Evolutionary conservation across 1,284 basidiomycete genomes (phyloP).

Genomic region (Marasmius tenuissimus): DNA sequence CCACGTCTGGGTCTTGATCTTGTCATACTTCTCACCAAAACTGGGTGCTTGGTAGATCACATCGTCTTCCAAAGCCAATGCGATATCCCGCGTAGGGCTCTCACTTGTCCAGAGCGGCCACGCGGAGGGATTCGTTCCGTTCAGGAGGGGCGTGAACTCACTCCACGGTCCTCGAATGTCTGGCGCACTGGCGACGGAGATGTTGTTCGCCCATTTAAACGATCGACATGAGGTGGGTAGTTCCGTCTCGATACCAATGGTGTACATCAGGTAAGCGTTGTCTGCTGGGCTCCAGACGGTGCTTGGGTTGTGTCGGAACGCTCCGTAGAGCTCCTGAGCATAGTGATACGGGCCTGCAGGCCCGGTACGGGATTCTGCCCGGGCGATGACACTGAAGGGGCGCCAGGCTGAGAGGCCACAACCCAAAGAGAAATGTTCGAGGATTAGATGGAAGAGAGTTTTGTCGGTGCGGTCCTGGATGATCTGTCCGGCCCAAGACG

Average conservation of each 20-base stretch:
- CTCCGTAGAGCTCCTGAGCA: background rate
- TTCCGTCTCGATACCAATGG: background rate
- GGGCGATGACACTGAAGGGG: background rate
- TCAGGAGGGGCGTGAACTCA: background rate
- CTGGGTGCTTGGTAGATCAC: background rate
- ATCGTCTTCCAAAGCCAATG: background rate
- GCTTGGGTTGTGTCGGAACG: background rate
- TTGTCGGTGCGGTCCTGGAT: background rate
- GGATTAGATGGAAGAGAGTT: background rate
- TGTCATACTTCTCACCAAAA: background rate
- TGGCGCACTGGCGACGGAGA: background rate
- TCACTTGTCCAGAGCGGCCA: background rate
- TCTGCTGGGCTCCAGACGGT: background rate
- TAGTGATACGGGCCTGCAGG: background rate
- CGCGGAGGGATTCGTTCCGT: background rate
- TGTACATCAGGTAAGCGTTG: background rate
- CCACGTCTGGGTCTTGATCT: background rate
- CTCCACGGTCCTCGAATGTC: background rate
- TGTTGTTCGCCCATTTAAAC: background rate
- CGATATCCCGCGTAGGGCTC: background rate
- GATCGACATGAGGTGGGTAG: background rate
- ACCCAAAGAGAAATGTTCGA: background rate
- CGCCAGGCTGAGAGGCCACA: background rate
- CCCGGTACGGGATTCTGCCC: background rate
- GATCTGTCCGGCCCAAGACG: background rate